phyloP scores from a whole-genome alignment of 192 early-diverging fungal genomes.

The Backusella mclennaniae region DNA sequence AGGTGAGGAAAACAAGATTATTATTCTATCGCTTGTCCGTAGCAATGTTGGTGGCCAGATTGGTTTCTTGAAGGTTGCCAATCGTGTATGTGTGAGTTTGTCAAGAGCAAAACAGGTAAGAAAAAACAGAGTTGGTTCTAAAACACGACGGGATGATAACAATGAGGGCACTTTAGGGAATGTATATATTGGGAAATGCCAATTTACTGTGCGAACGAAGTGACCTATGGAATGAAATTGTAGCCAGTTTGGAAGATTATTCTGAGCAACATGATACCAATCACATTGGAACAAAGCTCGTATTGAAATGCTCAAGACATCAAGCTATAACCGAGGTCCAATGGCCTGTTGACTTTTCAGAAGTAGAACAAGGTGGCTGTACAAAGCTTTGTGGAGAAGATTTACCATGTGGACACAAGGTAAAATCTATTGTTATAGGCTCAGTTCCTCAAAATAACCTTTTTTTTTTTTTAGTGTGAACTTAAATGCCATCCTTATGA shows the following conservation, averaged over 20 bases:
- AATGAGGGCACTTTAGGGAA: slow-evolving; percentile 29
- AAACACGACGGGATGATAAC: not conserved
- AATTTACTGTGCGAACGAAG: slow-evolving; percentile 41
- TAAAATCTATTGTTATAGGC: slow-evolving; percentile 8
- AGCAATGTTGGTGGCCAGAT: slow-evolving; percentile 84
- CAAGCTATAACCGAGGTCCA: slow-evolving; percentile 34
- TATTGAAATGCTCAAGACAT: slow-evolving; percentile 40
- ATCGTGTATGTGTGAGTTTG: slow-evolving; percentile 54
- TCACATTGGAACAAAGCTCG: slow-evolving; percentile 43
- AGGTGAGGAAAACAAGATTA: slow-evolving; percentile 98
- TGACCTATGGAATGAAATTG: slow-evolving; percentile 47
- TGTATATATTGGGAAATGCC: slow-evolving; percentile 58
- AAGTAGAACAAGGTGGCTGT: slow-evolving; percentile 48
- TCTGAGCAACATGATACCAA: slow-evolving; percentile 1
- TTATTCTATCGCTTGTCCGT: slow-evolving; percentile 92
- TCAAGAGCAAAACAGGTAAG: slow-evolving; percentile 56
- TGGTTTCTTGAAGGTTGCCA: slow-evolving; percentile 74
- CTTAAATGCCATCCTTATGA: slow-evolving; percentile 28
- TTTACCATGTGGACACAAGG: slow-evolving; percentile 37
- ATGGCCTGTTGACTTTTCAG: slow-evolving; percentile 45
- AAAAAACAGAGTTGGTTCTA: not conserved
- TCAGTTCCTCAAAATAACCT: not conserved
- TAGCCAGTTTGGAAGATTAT: slow-evolving; percentile 29
- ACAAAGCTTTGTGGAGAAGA: slow-evolving; percentile 32
- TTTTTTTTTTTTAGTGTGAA: slow-evolving; percentile 18